Evolutionary conservation across 176 grass and related monocot genomes (phyloP), one percentile per base, ranked within the genome.

Genomic region (Triticum urartu): DNA sequence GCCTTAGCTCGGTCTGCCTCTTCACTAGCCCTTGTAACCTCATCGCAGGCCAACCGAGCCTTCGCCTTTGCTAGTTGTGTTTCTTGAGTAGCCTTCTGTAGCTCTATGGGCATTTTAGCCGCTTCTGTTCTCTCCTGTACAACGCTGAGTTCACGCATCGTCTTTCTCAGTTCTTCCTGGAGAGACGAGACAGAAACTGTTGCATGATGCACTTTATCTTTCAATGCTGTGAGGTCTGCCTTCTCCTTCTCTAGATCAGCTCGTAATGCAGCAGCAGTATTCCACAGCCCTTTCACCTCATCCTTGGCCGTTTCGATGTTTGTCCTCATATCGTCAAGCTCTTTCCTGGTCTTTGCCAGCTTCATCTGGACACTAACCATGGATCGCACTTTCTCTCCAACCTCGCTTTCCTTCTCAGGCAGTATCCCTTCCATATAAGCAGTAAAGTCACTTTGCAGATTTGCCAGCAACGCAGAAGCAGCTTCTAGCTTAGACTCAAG

Each of bases 241-340:
- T 85, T 93, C 73, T 98, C 88, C 83, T 20, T 90, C 40, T 95
- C 86, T 69, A 98, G 54, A 78, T 98, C 78, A 76, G 75, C 83
- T 58, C 85, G 87, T 54, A 98, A 63, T 34, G 89, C 87, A 81
- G 89, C 76, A 2, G 89, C 91, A 26, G n/a, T 77, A 76, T 90
- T 90, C 83, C 88, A 91, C 28, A 95, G 71, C 32, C 58, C 61
- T 58, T 86, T 85, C n/a, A 86, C 85, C 75, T 93, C 93, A 79
- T 93, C 81, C n/a, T 92, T 92, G 32, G 88, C 82, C 33, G 75
- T 90, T 71, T 87, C 86, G 67, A 95, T 92, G 77, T 89, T 76
- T 6, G n/a, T 24, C 60, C 81, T 94, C 68, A 92, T 87, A 75
- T 94, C 86, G 39, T 92, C 86, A 43, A 94, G 85, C 79, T 98